Conservation (phyloP, 1,284 basidiomycete species). For the Fomitopsis betulina region DNA sequence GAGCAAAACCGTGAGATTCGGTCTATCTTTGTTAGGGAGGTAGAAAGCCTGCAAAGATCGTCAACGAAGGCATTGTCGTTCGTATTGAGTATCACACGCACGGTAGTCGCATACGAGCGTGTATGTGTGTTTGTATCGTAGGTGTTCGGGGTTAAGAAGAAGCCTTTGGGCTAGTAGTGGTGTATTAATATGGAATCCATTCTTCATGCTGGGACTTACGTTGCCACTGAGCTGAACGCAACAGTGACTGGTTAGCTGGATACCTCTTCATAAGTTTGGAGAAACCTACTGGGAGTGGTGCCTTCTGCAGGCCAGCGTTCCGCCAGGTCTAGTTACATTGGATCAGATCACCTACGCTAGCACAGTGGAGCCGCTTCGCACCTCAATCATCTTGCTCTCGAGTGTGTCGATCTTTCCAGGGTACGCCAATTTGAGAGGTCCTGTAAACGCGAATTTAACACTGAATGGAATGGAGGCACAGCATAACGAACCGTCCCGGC, state of each 20-base stretch:
- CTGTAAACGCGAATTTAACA: conserved; percentile 3
- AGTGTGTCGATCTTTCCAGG: conserved; percentile 17
- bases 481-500: conserved; percentile 12
- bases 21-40: conserved; percentile 19
- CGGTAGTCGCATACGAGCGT: conserved; percentile 25
- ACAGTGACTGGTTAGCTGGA: neutral
- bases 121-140: conserved; percentile 24
- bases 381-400: conserved; percentile 20
- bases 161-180: conserved; percentile 19
- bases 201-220: conserved; percentile 10
- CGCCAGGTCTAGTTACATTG: conserved; percentile 16
- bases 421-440: conserved; percentile 17
- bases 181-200: neutral
- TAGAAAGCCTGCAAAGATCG: conserved; percentile 22
- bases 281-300: conserved; percentile 15
- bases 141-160: conserved; percentile 18
- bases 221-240: conserved; percentile 22
- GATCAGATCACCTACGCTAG: neutral
- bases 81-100: conserved; percentile 5
- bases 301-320: conserved; percentile 20
- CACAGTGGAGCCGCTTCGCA: neutral
- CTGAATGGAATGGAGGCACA: neutral
- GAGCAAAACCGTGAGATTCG: conserved; percentile 22
- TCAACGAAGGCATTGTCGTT: neutral
- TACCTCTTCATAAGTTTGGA: neutral